Conservation (phyloP, 2,329 filamentous ascomycete genomes). For the Hypoxylon sp. region DNA sequence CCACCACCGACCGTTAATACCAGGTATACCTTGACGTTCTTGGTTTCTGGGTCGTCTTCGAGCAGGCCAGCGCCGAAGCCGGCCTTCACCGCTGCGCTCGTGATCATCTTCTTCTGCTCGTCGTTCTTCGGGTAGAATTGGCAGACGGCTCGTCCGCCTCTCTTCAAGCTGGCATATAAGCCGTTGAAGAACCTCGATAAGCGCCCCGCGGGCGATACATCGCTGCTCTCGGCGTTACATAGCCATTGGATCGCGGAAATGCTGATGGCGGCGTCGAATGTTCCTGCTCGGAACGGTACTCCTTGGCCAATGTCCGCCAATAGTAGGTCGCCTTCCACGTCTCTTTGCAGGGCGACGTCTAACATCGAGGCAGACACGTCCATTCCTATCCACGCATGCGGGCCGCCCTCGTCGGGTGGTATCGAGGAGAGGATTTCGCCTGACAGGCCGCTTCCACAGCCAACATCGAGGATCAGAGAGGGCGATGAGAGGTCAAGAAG, state of each 20-base stretch:
- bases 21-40: slow-evolving; percentile 96
- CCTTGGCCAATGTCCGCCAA: slow-evolving; percentile 96
- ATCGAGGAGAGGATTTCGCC: slow-evolving; percentile 91
- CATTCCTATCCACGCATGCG: slow-evolving; percentile 97
- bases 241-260: slow-evolving; percentile 99
- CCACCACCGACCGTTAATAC: slow-evolving; percentile 87
- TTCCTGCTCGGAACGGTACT: slow-evolving; percentile 89
- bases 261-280: slow-evolving; percentile 94
- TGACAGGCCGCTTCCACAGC: slow-evolving; percentile 93
- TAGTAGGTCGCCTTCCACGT: slow-evolving; percentile 93
- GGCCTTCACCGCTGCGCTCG: slow-evolving; percentile 87
- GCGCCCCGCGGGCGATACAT: slow-evolving; percentile 82
- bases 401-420: slow-evolving; percentile 77
- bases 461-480: slow-evolving; percentile 94
- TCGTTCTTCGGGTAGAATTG: slow-evolving; percentile 99
- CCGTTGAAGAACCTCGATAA: slow-evolving; percentile 92
- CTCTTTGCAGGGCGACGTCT: slow-evolving; percentile 90
- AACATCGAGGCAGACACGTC: slow-evolving; percentile 97
- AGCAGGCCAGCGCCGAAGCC: slow-evolving; percentile 95
- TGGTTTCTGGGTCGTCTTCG: slow-evolving; percentile 95
- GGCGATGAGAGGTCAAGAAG: slow-evolving; percentile 84
- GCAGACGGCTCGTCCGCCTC: slow-evolving; percentile 91
- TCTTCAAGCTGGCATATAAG: slow-evolving; percentile 83
- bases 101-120: slow-evolving; percentile 91
- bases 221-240: slow-evolving; percentile 92